Evolutionary conservation across 163 green algal genomes (phyloP).

Genomic region (Chlorella variabilis): DNA sequence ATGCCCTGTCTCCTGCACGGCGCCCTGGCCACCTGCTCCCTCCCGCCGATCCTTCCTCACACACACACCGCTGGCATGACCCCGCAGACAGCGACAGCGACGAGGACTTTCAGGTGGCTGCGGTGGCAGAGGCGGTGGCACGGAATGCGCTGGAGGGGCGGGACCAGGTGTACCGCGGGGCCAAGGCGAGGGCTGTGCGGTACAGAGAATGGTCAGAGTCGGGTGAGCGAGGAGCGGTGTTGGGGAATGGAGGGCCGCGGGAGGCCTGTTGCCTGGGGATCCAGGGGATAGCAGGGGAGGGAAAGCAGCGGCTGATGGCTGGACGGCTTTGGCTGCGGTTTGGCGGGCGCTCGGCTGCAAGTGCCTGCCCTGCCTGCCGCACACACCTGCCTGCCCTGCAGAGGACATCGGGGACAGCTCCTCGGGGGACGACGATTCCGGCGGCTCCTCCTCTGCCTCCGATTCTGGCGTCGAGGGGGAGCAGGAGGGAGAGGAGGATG

Average conservation of each 20-base stretch:
- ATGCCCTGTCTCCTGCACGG: no score
- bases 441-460: not conserved
- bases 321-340: no score
- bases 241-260: not conserved
- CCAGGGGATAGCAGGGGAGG: not conserved
- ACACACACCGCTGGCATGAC: no score
- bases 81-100: conserved; percentile 30
- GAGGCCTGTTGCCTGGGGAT: no score
- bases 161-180: not conserved
- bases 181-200: conserved; percentile 33
- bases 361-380: not conserved
- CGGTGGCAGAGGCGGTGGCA: not conserved
- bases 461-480: not conserved
- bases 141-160: conserved; percentile 27
- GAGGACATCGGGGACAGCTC: conserved; percentile 16
- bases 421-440: not conserved
- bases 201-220: conserved; percentile 41
- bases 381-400: not conserved
- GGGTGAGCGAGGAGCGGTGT: not conserved
- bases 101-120: conserved; percentile 21
- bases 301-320: no score
- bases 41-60: no score
- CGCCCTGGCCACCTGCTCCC: no score
- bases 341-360: no score
- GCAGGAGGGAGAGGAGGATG: conserved; percentile 20